Base-by-base conservation (phyloP, 345 rosid genomes). In the Citrus reticulata region DNA sequence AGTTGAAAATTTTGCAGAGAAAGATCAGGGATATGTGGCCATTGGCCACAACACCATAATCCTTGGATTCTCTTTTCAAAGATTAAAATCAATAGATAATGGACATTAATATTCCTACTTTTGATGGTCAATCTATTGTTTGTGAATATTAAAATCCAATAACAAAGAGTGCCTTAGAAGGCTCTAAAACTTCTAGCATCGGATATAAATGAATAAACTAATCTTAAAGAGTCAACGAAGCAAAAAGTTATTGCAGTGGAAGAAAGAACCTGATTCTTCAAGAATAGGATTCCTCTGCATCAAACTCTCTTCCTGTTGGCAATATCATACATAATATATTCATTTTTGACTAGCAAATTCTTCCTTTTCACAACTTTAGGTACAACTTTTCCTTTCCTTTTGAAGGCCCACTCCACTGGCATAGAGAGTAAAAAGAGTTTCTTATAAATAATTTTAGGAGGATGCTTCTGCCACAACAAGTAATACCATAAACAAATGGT, bases 251-350 rank as follows among this genome's bases (percentile, higher is more conserved):
- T 64, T 75, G 77, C 87, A 87, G 90, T 82, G 91, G 87, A 74
- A 74, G 80, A 74, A 83, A 78, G 94, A 87, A 92, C 85, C 92
- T 79, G 51, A 88, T 92, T 92, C 97, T 78, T 63, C 51, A 34
- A 78, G 94, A 83, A 91, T 83, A 79, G 57, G 87, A 91, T 91
- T 85, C 97, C 76, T 54, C 24, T 80, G 88, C 90, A 90, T 80
- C 87, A 81, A 77, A 78, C 83, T 77, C 76, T 79, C 87, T 81
- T 83, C 73, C 85, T 70, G 88, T 89, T 89, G 73, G 86, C 81
- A 74, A 72, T 30, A 74, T 71, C 76, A 22, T 39, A 82, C 72
- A 22, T 39, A 81, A 42, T 51, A 57, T n/a, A 72, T 46, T 24
- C 49, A 59, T 60, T 72, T 70, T 82, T 84, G 67, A 81, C 83